Base-by-base conservation (phyloP, 2,329 filamentous ascomycete genomes). In the Didymella glomerata region DNA sequence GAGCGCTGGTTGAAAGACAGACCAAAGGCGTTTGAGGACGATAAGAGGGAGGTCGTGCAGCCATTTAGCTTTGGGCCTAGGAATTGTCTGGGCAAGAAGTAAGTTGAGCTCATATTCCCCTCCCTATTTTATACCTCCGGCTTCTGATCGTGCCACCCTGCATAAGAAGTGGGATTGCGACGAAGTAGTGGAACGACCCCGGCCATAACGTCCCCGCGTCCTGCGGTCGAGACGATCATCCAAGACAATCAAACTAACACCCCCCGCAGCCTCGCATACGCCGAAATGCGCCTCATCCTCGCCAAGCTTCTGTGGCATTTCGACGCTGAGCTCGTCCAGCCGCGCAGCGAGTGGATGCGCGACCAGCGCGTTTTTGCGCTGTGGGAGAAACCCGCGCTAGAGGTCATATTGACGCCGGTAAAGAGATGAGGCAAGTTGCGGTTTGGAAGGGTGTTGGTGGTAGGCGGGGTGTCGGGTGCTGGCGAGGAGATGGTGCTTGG, bases 1-100 rank as follows among this genome's bases (percentile, higher is more conserved):
- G 73, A 74, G 62, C 62, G 80, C 10, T 82, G 78, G 78, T 58
- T 81, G 4, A 68, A 70, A 24, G 64, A 72, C 11, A 57, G 68
- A 30, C 25, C 25, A 2, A 27, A 0, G 0, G 34, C 38, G 4
- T 80, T 75, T 44, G 50, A 46, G 2, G 51, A 54, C 5, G 79
- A 81, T 42, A 75, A 74, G 10, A 64, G 67, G 18, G 72, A 72
- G 1, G 64, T 60, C 0, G 59, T 76, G 13, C 64, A 72, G 25
- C 67, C 71, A 20, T 74, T 74, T 54, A 66, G 61, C 4, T 71
- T 70, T 50, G 71, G 70, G 2, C 70, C 71, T 4, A 54, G 68
- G 27, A 71, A 70, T 36, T 74, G 71, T 44, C 41, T 74, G 25
- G 70, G 71, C 2, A 73, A 73, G 58, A 74, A 72, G 76, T 78